Conservation (phyloP, 106 monocot genomes). For the Iris macrosiphon region DNA sequence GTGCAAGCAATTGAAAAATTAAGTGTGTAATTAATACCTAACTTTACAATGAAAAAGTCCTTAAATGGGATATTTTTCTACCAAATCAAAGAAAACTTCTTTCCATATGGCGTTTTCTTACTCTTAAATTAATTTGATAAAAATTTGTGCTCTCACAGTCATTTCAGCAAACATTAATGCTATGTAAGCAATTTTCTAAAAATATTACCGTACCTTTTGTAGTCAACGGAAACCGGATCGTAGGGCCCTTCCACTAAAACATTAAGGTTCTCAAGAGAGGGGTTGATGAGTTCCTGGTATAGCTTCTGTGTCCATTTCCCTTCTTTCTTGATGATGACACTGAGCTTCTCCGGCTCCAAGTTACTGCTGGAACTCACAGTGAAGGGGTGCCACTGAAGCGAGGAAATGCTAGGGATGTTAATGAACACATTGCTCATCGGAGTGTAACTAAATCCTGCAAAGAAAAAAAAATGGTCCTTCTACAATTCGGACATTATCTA, state of each 20-base stretch:
- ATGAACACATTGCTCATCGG: constrained; percentile 52
- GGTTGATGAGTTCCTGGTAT: constrained; percentile 23
- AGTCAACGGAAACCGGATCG: constrained; percentile 28
- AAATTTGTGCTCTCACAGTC: no score
- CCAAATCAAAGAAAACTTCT: no score
- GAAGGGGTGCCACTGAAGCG: constrained; percentile 81
- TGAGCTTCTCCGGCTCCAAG: constrained; percentile 55
- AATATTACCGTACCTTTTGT: constrained; percentile 42
- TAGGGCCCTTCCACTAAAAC: constrained; percentile 75
- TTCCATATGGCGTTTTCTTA: no score
- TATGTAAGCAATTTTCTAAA: no score
- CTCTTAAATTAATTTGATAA: no score
- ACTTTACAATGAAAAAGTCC: no score
- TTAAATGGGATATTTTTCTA: no score
- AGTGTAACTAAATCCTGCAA: constrained; percentile 29
- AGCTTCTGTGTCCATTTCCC: constrained; percentile 72
- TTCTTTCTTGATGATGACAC: constrained; percentile 73
- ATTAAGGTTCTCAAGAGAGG: constrained; percentile 25
- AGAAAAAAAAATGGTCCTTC: no score
- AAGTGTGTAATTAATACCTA: no score
- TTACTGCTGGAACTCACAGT: constrained; percentile 55
- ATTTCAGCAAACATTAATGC: no score
- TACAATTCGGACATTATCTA: no score
- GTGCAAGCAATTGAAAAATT: no score
- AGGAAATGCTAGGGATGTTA: constrained; percentile 53